Conservation (phyloP, 192 early-diverging fungal genomes). For the Backusella mclennaniae region DNA sequence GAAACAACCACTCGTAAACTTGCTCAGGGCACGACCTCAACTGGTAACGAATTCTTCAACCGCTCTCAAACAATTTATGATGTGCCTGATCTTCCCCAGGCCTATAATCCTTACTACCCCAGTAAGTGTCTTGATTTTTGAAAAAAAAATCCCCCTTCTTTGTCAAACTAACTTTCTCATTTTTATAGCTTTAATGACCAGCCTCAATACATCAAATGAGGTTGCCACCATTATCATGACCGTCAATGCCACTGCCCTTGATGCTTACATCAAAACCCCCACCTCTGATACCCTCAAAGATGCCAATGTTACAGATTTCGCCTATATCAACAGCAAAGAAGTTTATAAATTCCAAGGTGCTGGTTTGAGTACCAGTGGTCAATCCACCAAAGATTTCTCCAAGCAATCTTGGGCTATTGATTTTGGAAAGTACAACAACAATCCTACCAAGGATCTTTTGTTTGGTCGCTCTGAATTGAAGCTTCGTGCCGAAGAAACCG, state of each 20-base stretch:
- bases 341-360: constrained; percentile 36
- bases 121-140: constrained; percentile 28
- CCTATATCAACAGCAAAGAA: constrained; percentile 41
- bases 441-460: constrained; percentile 14
- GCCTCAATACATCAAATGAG: constrained; percentile 38
- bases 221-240: constrained; percentile 44
- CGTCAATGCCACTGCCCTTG: constrained; percentile 29
- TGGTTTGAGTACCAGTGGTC: constrained; percentile 41
- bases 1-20: constrained; percentile 27
- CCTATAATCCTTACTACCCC: constrained; percentile 43
- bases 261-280: constrained; percentile 31
- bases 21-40: constrained; percentile 25
- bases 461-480: constrained; percentile 43
- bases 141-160: neutral
- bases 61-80: constrained; percentile 38
- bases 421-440: constrained; percentile 38
- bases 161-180: neutral
- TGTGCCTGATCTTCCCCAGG: constrained; percentile 41
- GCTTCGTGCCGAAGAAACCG: constrained; percentile 46
- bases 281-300: constrained; percentile 16
- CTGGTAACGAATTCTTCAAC: constrained; percentile 50
- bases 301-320: constrained; percentile 30
- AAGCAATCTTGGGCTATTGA: constrained; percentile 49
- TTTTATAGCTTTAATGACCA: constrained; percentile 24
- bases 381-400: constrained; percentile 47